Evolutionary conservation across 805 yeast genomes (phyloP), one percentile per base, ranked within the genome.

Genomic region (Metschnikowia similis): DNA sequence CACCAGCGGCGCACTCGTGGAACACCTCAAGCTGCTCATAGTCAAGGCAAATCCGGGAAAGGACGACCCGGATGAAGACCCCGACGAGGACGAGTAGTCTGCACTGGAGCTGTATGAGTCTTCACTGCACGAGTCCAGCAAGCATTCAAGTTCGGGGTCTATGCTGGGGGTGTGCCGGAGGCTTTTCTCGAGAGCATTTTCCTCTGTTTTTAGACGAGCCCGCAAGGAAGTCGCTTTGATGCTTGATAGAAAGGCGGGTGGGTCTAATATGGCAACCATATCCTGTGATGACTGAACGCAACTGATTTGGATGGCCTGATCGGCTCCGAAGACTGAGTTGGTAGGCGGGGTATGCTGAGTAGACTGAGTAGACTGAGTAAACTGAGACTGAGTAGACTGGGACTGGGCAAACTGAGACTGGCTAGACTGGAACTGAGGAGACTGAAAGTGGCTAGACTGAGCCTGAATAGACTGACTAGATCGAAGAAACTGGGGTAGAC

Each of bases 41-140:
- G 46, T 27, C 13, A 34, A 43, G 27, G 46, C 34, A 34, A 14
- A 32, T 11, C 38, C 39, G 5, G 34, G 32, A 16, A 34, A 43
- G 27, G 46, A 32, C 11, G 46, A 32, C 11, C 38, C 39, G 5
- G 34, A 27, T 11, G 34, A 21, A 11, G 45, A 29, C 29, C 46
- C 39, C 17, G 46, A 35, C 9, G 46, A 43, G 28, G 31, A 43
- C 14, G 39, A 35, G 27, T 27, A 43, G 32, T 43, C 46, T 26
- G 40, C 34, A 16, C 39, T 35, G 34, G 46, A 43, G 14, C 46
- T 43, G 27, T 34, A 43, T 14, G 46, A 43, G 16, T 43, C 46
- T 10, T 43, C 46, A 34, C 46, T 35, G 46, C 46, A 35, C 14
- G 32, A 43, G 8, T 43, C 46, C 39, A 43, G 46, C 40, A 43